Conservation (phyloP, 768 basidiomycete genomes). For the Mycena galopus region DNA sequence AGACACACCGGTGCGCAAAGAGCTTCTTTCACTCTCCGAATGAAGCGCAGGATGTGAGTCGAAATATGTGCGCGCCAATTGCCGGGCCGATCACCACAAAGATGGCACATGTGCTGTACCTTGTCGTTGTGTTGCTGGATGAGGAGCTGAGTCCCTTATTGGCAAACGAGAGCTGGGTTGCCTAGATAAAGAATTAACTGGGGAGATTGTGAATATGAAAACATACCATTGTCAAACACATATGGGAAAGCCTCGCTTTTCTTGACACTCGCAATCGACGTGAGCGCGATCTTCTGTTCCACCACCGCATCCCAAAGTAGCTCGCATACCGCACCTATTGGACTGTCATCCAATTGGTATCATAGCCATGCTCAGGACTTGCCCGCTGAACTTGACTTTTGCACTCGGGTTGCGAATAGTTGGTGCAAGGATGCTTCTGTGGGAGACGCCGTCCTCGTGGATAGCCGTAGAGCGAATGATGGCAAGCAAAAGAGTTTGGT, state of each 20-base stretch:
- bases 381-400: conserved; percentile 21
- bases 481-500: conserved; percentile 9
- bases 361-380: conserved; percentile 16
- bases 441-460: conserved; percentile 12
- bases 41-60: conserved; percentile 13
- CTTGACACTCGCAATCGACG: conserved; percentile 8
- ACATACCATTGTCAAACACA: conserved; percentile 21
- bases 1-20: background rate
- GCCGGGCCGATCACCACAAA: conserved; percentile 1
- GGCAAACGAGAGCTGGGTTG: conserved; percentile 15
- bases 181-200: background rate
- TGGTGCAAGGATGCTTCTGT: background rate
- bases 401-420: conserved; percentile 11
- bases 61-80: conserved; percentile 24
- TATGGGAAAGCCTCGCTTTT: conserved; percentile 5
- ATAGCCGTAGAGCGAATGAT: conserved; percentile 23
- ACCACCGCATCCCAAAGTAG: conserved; percentile 7
- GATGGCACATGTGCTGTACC: conserved; percentile 11
- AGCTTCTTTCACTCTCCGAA: background rate
- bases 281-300: background rate
- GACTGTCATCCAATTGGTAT: conserved; percentile 19
- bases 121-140: conserved; percentile 5
- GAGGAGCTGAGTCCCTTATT: conserved; percentile 4
- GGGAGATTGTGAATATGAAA: background rate
- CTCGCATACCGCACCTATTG: conserved; percentile 18